Percentiles rank a stretch among this genome's conserved stretches.
Conservation (phyloP, 2,329 filamentous ascomycete genomes). For the Magnaporthales sp. region DNA sequence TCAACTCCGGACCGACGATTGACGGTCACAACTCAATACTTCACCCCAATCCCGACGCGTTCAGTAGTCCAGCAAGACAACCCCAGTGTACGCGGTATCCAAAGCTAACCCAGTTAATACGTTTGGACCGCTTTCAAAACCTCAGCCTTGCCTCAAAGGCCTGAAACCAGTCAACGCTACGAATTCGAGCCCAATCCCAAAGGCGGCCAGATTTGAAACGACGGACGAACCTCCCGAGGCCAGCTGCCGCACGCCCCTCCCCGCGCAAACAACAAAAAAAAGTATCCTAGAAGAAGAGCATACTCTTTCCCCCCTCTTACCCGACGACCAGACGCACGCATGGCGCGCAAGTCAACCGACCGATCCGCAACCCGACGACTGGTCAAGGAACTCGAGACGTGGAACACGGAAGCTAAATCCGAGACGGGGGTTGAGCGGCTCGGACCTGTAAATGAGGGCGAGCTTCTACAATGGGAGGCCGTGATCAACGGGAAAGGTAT, state of each 20-base stretch:
- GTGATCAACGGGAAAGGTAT: conserved; percentile 51
- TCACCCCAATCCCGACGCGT: not conserved
- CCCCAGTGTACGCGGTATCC: not conserved
- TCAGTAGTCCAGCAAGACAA: not conserved
- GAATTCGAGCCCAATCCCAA: not conserved
- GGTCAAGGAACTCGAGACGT: conserved; percentile 47
- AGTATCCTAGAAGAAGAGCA: not conserved
- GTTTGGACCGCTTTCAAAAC: not conserved
- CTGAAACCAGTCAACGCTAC: not conserved
- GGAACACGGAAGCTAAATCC: conserved; percentile 35
- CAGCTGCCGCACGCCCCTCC: not conserved
- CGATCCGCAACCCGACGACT: conserved; percentile 47
- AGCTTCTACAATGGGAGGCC: conserved; percentile 49
- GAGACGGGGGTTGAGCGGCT: conserved; percentile 51
- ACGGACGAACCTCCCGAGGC: not conserved
- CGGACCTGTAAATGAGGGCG: conserved; percentile 42
- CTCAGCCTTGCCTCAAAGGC: not conserved
- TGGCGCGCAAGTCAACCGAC: conserved; percentile 15
- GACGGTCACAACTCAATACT: not conserved
- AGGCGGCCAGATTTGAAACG: not conserved
- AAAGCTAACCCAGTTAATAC: not conserved
- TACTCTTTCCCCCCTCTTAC: not conserved
- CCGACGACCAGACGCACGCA: conserved; percentile 2
- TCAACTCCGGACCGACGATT: not conserved
- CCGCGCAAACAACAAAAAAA: not conserved